Evolutionary conservation across 2,329 filamentous ascomycete species (phyloP).

Genomic region (Pseudocercospora ulei): DNA sequence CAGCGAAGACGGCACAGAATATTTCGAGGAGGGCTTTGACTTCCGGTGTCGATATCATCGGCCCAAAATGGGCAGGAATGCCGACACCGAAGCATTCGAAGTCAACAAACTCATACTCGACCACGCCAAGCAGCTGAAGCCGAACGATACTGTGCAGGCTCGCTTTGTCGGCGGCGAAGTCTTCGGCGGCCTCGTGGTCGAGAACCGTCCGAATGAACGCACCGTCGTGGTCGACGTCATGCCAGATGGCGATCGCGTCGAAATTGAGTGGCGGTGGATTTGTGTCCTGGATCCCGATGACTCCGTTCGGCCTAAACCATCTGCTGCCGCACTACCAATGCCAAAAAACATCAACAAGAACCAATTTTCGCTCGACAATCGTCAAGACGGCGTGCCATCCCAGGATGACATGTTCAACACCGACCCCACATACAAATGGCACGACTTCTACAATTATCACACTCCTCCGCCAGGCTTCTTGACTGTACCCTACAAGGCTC

Average conservation of each 20-base stretch:
- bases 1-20: conserved; percentile 81
- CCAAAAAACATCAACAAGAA: conserved; percentile 46
- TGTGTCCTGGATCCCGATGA: conserved; percentile 62
- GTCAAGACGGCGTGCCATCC: conserved; percentile 43
- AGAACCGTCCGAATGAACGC: conserved; percentile 68
- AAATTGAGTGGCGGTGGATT: conserved; percentile 78
- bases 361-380: conserved; percentile 41
- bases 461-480: conserved; percentile 39
- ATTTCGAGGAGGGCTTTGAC: conserved; percentile 82
- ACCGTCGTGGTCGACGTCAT: conserved; percentile 71
- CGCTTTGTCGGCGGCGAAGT: conserved; percentile 79
- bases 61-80: conserved; percentile 69
- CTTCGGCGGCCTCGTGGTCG: conserved; percentile 77
- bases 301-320: conserved; percentile 63
- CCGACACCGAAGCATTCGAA: conserved; percentile 52
- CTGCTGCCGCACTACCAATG: conserved; percentile 60
- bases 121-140: conserved; percentile 57
- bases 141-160: conserved; percentile 73
- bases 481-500: conserved; percentile 27
- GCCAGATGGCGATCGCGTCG: conserved; percentile 66
- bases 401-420: conserved; percentile 43
- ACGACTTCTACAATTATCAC: conserved; percentile 59
- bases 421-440: conserved; percentile 41
- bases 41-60: conserved; percentile 93
- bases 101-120: conserved; percentile 57